phyloP scores from a whole-genome alignment of 371 early-diverging fungal genomes.

The Dinochytrium kinnereticum region DNA sequence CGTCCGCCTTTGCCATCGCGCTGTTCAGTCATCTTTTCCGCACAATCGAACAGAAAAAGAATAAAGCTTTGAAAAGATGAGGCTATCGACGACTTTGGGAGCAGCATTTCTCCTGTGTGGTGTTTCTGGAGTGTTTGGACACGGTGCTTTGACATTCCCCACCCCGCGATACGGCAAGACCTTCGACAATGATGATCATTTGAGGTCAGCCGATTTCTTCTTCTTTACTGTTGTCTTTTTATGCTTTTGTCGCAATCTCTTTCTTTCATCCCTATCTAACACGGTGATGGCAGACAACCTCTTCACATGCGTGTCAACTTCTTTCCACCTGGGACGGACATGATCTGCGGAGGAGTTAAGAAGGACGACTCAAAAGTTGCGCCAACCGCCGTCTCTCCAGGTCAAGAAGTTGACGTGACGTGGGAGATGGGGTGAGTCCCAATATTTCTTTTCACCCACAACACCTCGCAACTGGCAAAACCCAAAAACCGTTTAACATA shows the following conservation, averaged over 20 bases:
- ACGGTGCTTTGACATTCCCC: constrained; percentile 2
- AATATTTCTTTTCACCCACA: background rate
- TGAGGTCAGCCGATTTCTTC: background rate
- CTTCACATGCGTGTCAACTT: constrained; percentile 8
- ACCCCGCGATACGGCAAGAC: background rate
- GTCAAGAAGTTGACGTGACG: background rate
- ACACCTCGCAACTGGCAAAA: background rate
- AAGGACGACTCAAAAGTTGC: constrained; percentile 2
- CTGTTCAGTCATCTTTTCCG: too few relatives aligned
- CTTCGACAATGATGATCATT: constrained; percentile 8
- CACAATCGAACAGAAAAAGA: too few relatives aligned
- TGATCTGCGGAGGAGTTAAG: constrained; percentile 10
- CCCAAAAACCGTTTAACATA: background rate
- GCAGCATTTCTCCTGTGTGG: background rate
- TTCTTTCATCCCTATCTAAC: too few relatives aligned
- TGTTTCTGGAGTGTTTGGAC: background rate
- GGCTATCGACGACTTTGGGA: too few relatives aligned
- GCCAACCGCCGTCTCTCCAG: background rate
- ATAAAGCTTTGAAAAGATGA: too few relatives aligned
- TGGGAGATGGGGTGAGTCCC: constrained; percentile 21
- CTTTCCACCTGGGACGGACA: background rate
- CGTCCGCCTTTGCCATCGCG: too few relatives aligned
- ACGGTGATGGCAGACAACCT: background rate
- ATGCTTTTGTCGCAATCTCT: background rate
- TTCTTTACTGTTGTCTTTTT: background rate